These are phyloP conservation scores for Pseudonitzschia delicatissima DNA, from an alignment of 108 stramenopile genomes.

Conservation along the genomic window DNA sequence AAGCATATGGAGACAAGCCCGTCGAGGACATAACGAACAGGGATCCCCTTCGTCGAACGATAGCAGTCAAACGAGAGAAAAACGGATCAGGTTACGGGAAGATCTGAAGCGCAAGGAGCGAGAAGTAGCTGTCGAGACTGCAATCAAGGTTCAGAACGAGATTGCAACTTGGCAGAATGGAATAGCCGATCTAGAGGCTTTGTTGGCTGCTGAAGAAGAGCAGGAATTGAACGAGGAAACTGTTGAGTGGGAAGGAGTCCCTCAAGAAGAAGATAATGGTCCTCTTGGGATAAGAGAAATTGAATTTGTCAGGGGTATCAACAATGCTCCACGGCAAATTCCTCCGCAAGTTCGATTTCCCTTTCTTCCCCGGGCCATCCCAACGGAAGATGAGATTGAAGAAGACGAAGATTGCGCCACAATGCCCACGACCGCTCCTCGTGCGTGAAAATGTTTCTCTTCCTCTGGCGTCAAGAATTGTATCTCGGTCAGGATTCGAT, in stretches of 20 bases:
- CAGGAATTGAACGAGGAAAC: conserved; percentile 5
- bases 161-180: conserved; percentile 30
- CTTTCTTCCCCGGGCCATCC: conserved; percentile 26
- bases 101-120: conserved; percentile 20
- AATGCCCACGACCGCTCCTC: too few relatives aligned
- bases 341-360: conserved; percentile 24
- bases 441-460: too few relatives aligned
- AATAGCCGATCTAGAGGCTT: conserved; percentile 45
- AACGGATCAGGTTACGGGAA: neutral
- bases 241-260: neutral
- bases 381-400: conserved; percentile 16
- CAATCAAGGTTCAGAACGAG: conserved; percentile 37
- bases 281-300: neutral
- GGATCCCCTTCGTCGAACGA: neutral
- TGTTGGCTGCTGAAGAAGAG: conserved; percentile 18
- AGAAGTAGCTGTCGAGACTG: conserved; percentile 35
- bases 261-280: conserved; percentile 4
- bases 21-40: neutral
- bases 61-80: conserved; percentile 8
- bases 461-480: too few relatives aligned
- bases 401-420: conserved; percentile 4
- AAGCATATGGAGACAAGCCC: conserved; percentile 15
- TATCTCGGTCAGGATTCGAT: too few relatives aligned
- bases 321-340: neutral
- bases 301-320: neutral